Base-by-base conservation (phyloP, 2,329 filamentous ascomycete genomes). In the Diaporthe sp. region DNA sequence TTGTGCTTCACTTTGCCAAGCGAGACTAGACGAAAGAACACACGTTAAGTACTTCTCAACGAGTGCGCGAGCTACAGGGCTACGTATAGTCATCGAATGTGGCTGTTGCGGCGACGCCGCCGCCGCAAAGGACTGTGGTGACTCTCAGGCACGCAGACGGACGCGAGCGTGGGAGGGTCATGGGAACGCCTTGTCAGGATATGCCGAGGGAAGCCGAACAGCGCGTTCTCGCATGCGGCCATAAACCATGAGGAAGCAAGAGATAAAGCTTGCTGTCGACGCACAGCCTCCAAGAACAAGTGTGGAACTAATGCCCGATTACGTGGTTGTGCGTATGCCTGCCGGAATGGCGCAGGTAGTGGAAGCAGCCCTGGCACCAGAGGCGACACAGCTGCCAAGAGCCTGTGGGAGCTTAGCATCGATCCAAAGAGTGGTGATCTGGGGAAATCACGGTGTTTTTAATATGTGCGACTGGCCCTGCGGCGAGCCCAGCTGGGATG, bases 371-470 rank as follows among this genome's bases (percentile, higher is more conserved):
- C 34, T 22, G 49, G 65, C 22, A 55, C 22, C 4, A 22, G n/a
- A 42, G 34, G 34, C n/a, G 51, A 55, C 34, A 55, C 22, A 28
- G 10, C 9, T 3, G 46, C n/a, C 46, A 55, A 70, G 15, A 70
- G 65, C 57, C 73, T 72, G 22, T 65, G 13, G 44, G n/a, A 51
- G 34, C 57, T 72, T 62, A 72, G 67, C 42, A 72, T 51, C 10
- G 19, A 51, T 75, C 61, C 49, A 49, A 55, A 55, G n/a, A 42
- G 15, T 12, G 15, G 65, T 42, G 34, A 12, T 70, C 9, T 53
- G 49, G 65, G 65, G 17, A 53, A 55, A 70, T 39, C 65, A 70
- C 65, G 65, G 34, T 70, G 15, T 70, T 42, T 55, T 55, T 2
- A 22, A 55, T 55, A 55, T 28, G 10, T 55, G 65, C 46, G n/a